phyloP scores from a whole-genome alignment of 495 filamentous ascomycete species.

The Amphirosellinia nigrospora region DNA sequence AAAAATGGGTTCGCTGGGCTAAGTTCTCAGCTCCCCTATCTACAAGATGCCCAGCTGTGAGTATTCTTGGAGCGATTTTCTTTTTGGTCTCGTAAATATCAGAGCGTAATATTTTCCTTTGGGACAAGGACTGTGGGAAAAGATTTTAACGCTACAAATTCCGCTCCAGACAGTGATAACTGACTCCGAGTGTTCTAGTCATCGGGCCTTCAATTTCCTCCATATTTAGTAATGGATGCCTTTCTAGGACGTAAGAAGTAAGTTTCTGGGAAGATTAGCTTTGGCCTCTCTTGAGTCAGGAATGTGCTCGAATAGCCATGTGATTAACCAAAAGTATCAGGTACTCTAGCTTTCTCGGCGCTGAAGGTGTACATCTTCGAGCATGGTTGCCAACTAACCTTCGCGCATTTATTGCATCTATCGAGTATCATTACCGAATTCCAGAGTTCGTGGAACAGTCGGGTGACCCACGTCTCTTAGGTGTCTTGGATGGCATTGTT shows the following conservation, averaged over 20 bases:
- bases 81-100: not conserved
- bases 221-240: constrained; percentile 57
- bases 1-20: constrained; percentile 52
- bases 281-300: not conserved
- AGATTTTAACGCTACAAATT: not conserved
- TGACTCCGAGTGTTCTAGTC: constrained; percentile 24
- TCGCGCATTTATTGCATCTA: constrained; percentile 57
- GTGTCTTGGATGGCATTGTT: constrained; percentile 55
- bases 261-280: not conserved
- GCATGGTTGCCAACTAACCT: constrained; percentile 58
- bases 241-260: constrained; percentile 8
- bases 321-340: constrained; percentile 18
- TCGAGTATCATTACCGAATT: constrained; percentile 57
- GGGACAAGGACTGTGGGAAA: not conserved
- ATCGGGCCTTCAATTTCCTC: constrained; percentile 55
- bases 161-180: not conserved
- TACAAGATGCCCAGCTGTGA: constrained; percentile 53
- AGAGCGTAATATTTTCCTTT: not conserved
- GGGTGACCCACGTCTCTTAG: constrained; percentile 51
- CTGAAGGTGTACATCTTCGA: constrained; percentile 54
- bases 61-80: not conserved
- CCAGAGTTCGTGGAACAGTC: constrained; percentile 55
- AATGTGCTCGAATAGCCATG: not conserved
- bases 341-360: constrained; percentile 56
- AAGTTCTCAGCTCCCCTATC: constrained; percentile 57